Base-by-base conservation (phyloP, 2,329 filamentous ascomycete genomes). In the Mycosphaerelloides madeirae region DNA sequence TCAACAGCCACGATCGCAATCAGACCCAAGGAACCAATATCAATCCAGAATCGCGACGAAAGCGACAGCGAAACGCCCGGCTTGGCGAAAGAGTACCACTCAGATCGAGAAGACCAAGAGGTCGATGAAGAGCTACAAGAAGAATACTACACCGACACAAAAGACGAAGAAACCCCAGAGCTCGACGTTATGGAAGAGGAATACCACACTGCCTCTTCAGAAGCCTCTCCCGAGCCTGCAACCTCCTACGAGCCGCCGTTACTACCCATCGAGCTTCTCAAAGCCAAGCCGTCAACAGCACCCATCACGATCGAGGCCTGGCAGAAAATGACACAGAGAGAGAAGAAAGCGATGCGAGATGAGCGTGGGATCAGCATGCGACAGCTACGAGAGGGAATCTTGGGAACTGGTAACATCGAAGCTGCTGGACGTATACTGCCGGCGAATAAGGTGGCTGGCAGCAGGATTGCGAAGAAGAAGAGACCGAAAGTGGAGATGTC, bases 361-460 rank as follows among this genome's bases (percentile, higher is more conserved):
- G 43, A 36, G 25, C 20, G 38, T 29, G 43, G 43, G 3, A 6
- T 45, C 7, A 40, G 36, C 18, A 46, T 46, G 44, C 29, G 29
- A n/a, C 22, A 46, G 19, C 34, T 55, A n/a, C 37, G 43, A 16
- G 13, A 15, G 6, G 50, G 50, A 12, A 43, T 49, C 11, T 18
- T 40, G 16, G 46, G 41, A 20, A 55, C 32, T 29, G 56, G 54
- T 15, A 53, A 51, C 13, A 29, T 58, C 7, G 41, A 52, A 33
- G 22, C 22, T 25, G 54, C 54, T 20, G 55, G 53, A 18, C 44
- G 52, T 4, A 29, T 56, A 1, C 15, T 29, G n/a, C 28, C 36
- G 16, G 41, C 19, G 29, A 29, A 47, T 20, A 38, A 32, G 13
- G 49, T 55, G 6, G 40, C 33, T 20, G 47, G 41, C n/a, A 47